Conservation (phyloP, 2,329 filamentous ascomycete species). For the Aspergillus oerlinghausenensis region DNA sequence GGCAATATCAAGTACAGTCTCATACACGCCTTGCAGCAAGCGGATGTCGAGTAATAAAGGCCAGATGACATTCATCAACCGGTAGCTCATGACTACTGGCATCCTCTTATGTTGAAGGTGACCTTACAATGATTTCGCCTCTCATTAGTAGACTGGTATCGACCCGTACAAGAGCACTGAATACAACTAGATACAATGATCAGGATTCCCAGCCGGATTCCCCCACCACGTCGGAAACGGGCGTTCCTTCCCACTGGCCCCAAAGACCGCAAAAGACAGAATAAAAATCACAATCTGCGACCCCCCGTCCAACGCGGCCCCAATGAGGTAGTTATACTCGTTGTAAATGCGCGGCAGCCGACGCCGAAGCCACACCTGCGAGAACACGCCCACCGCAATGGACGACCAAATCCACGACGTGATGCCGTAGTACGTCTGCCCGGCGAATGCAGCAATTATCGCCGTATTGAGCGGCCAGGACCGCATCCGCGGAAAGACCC, state of each 20-base stretch:
- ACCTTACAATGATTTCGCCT: too few species aligned
- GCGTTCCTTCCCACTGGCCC: conserved; percentile 36
- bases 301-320: conserved; percentile 39
- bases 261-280: conserved; percentile 42
- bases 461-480: conserved; percentile 15
- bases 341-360: conserved; percentile 35
- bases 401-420: conserved; percentile 19
- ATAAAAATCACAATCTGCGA: conserved; percentile 40
- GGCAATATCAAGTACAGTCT: too few species aligned
- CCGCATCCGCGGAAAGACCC: conserved; percentile 11
- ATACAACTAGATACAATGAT: background rate
- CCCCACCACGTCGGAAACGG: conserved; percentile 38
- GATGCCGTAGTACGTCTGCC: conserved; percentile 12
- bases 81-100: too few species aligned
- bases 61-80: too few species aligned
- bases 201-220: conserved; percentile 13
- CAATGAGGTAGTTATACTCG: conserved; percentile 41
- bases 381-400: conserved; percentile 17
- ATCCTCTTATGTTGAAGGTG: too few species aligned
- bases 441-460: conserved; percentile 14
- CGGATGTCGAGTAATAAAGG: too few species aligned
- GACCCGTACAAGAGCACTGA: background rate
- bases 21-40: too few species aligned
- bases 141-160: background rate
- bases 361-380: conserved; percentile 35